Conservation (phyloP, 495 filamentous ascomycete species). For the Trichocladium uniseriatum region DNA sequence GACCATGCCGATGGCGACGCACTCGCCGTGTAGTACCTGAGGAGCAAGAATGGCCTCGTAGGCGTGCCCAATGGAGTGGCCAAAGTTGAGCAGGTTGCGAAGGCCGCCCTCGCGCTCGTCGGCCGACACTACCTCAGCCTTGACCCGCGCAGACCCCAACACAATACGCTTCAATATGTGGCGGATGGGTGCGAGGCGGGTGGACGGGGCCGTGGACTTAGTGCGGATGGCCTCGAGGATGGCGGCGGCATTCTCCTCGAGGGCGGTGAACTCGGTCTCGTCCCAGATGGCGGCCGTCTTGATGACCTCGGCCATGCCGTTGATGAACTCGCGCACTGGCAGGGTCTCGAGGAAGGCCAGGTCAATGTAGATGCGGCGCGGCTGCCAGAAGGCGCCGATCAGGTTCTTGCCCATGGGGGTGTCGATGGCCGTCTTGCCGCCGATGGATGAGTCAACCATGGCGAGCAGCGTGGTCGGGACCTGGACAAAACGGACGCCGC, state of each 20-base stretch:
- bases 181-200: conserved; percentile 58
- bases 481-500: conserved; percentile 91
- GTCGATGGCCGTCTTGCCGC: conserved; percentile 97
- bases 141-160: conserved; percentile 77
- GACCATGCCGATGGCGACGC: conserved; percentile 95
- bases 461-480: conserved; percentile 89
- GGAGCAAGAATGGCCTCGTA: conserved; percentile 93
- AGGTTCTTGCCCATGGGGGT: conserved; percentile 96
- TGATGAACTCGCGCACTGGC: conserved; percentile 88
- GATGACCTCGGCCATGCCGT: conserved; percentile 97
- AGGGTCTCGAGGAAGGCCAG: conserved; percentile 86
- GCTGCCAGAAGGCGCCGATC: conserved; percentile 95
- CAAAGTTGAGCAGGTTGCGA: conserved; percentile 92
- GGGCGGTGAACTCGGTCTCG: conserved; percentile 71
- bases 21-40: conserved; percentile 90
- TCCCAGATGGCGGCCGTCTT: conserved; percentile 98
- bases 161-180: conserved; percentile 78
- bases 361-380: conserved; percentile 87
- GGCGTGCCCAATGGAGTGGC: conserved; percentile 96
- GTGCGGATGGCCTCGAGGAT: conserved; percentile 65
- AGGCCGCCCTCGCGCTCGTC: conserved; percentile 94
- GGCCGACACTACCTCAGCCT: conserved; percentile 84
- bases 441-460: conserved; percentile 98
- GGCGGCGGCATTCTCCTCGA: conserved; percentile 68
- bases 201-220: conserved; percentile 38